Evolutionary conservation across 345 rosid species (phyloP).

Genomic region (Eucalyptus marginata): DNA sequence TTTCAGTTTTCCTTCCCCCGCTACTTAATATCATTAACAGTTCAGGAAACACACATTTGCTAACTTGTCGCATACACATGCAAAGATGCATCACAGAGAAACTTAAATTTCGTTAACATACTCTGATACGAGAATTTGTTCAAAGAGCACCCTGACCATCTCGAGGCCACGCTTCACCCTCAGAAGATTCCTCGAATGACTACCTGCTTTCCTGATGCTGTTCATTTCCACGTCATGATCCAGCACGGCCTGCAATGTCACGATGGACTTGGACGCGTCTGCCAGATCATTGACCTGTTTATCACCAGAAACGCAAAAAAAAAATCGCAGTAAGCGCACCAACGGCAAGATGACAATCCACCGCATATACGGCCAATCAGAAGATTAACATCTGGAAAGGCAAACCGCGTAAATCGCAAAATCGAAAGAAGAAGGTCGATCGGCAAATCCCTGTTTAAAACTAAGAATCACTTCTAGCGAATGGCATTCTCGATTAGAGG

Average conservation of each 20-base stretch:
- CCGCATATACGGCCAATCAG: no score
- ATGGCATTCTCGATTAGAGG: background rate
- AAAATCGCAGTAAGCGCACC: background rate
- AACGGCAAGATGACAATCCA: background rate
- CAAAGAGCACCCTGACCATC: slow-evolving; percentile 84
- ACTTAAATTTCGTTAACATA: slow-evolving; percentile 10
- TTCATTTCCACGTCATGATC: slow-evolving; percentile 46
- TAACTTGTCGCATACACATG: rapidly evolving
- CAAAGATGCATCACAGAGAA: background rate
- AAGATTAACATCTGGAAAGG: background rate
- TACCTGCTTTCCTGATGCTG: slow-evolving; percentile 59
- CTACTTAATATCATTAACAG: background rate
- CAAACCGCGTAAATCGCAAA: background rate
- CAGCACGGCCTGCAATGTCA: slow-evolving; percentile 38
- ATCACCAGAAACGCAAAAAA: background rate
- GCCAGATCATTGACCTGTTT: slow-evolving; percentile 69
- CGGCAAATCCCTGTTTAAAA: background rate
- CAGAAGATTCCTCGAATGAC: slow-evolving; percentile 83
- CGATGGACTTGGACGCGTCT: slow-evolving; percentile 56
- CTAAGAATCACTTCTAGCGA: background rate
- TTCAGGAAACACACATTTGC: background rate
- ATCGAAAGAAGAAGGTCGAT: background rate
- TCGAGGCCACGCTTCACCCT: slow-evolving; percentile 95
- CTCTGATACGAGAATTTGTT: slow-evolving; percentile 60
- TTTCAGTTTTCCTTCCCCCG: background rate